Percentiles rank a stretch among this genome's conserved stretches.
phyloP scores from a whole-genome alignment of 2,329 filamentous ascomycete species.

The Lachnellula cervina region DNA sequence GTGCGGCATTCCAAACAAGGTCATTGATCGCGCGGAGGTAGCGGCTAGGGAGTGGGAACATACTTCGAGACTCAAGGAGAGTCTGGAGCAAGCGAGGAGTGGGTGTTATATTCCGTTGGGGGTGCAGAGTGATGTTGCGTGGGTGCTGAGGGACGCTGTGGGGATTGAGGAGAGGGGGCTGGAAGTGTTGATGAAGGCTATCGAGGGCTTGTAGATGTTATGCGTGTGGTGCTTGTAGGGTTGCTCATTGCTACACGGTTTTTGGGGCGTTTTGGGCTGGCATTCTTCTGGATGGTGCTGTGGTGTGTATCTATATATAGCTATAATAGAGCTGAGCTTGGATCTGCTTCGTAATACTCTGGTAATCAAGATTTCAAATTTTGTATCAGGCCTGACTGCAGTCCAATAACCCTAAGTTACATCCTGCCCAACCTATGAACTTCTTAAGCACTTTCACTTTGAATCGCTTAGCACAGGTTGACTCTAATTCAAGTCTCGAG shows the following conservation, averaged over 20 bases:
- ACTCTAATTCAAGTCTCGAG: no score
- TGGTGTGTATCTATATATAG: background rate
- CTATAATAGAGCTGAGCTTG: background rate
- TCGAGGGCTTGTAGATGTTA: slow-evolving; percentile 47
- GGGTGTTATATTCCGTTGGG: slow-evolving; percentile 81
- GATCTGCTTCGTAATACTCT: background rate
- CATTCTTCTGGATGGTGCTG: background rate
- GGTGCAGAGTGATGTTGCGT: slow-evolving; percentile 80
- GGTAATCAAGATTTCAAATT: no score
- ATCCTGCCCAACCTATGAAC: no score
- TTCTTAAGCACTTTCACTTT: no score
- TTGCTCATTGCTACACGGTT: background rate
- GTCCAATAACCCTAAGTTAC: no score
- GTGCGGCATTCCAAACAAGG: slow-evolving; percentile 82
- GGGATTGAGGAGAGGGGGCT: slow-evolving; percentile 44
- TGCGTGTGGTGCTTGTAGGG: background rate
- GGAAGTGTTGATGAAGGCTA: slow-evolving; percentile 55
- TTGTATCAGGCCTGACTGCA: no score
- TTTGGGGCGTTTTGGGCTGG: background rate
- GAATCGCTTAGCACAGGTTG: no score
- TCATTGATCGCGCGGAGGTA: slow-evolving; percentile 82
- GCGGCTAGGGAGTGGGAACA: slow-evolving; percentile 94
- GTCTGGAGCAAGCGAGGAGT: slow-evolving; percentile 72
- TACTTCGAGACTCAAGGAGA: slow-evolving; percentile 84
- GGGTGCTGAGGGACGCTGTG: slow-evolving; percentile 58